A percentile compares a stretch with the other conserved stretches of the same genome.
Evolutionary conservation across 2,329 filamentous ascomycete genomes (phyloP).

Genomic region (Aspergillus nomiae): DNA sequence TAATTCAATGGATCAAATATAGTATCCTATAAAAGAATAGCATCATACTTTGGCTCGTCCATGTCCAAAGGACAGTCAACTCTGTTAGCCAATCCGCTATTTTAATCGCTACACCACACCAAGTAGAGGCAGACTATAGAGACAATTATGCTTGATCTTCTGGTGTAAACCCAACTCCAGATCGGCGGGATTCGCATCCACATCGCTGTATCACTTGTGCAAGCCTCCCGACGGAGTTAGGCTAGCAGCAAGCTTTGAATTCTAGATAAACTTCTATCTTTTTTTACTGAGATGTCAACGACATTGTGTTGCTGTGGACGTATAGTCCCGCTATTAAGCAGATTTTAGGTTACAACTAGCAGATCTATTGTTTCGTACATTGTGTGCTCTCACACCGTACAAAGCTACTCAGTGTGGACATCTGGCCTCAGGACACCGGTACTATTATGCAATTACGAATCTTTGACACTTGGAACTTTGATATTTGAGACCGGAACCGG

Average conservation of each 20-base stretch:
- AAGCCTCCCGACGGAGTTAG: background rate
- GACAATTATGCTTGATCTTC: background rate
- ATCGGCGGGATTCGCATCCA: background rate
- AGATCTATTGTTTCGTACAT: background rate
- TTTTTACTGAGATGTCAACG: background rate
- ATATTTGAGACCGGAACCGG: too few species aligned
- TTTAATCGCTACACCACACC: background rate
- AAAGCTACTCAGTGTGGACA: background rate
- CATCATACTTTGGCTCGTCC: background rate
- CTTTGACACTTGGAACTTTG: background rate
- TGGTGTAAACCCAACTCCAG: background rate
- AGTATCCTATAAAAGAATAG: too few species aligned
- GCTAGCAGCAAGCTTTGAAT: background rate
- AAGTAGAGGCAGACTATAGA: rapidly evolving
- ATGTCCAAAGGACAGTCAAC: background rate
- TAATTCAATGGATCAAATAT: too few species aligned
- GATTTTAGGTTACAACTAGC: too few species aligned
- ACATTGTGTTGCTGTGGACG: too few species aligned
- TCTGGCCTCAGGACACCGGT: background rate
- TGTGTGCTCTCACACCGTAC: background rate
- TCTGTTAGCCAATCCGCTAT: background rate
- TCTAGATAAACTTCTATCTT: background rate
- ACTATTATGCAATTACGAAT: background rate
- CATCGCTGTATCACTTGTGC: background rate
- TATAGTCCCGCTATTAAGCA: too few species aligned